A percentile compares a stretch with the other conserved stretches of the same genome.
Evolutionary conservation across 805 yeast genomes (phyloP).

Genomic region (Ogataea minuta): DNA sequence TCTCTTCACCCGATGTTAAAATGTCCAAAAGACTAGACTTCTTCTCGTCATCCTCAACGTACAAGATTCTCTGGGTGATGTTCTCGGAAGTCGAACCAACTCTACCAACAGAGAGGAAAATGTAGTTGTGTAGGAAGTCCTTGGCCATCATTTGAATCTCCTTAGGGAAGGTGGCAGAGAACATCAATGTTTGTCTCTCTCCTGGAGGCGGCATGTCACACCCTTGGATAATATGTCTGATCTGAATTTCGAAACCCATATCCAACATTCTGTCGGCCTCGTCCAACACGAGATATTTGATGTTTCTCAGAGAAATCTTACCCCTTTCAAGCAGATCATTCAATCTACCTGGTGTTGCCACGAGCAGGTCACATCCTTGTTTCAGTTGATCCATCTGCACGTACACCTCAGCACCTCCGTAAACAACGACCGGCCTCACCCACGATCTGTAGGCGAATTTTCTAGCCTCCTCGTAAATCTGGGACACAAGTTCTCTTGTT

Average conservation of each 20-base stretch:
- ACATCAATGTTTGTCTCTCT: conserved; percentile 95
- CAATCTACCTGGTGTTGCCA: conserved; percentile 99
- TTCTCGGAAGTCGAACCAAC: conserved; percentile 99
- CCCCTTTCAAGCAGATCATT: conserved; percentile 96
- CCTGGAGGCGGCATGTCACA: conserved; percentile 95
- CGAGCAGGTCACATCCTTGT: conserved; percentile 92
- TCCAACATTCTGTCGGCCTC: conserved; percentile 99
- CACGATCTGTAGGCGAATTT: conserved; percentile 97
- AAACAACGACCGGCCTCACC: conserved; percentile 94
- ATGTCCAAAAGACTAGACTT: conserved; percentile 87
- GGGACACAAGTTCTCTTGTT: conserved; percentile 98
- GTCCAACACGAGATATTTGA: conserved; percentile 91
- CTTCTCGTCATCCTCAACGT: conserved; percentile 93
- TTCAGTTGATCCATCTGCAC: conserved; percentile 83
- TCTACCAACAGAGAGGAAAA: conserved; percentile 96
- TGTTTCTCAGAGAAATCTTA: conserved; percentile 80
- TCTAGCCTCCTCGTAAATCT: conserved; percentile 92
- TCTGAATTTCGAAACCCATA: conserved; percentile 99
- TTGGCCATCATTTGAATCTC: conserved; percentile 96
- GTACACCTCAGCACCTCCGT: conserved; percentile 97
- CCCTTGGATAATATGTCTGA: conserved; percentile 95
- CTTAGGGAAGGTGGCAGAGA: conserved; percentile 98
- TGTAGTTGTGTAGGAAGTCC: conserved; percentile 93
- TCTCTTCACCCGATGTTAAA: conserved; percentile 68
- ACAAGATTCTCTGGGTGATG: conserved; percentile 88